These are phyloP conservation scores for Taphrina sp. DNA, from an alignment of 1,139 yeast species.

Conservation along the genomic window DNA sequence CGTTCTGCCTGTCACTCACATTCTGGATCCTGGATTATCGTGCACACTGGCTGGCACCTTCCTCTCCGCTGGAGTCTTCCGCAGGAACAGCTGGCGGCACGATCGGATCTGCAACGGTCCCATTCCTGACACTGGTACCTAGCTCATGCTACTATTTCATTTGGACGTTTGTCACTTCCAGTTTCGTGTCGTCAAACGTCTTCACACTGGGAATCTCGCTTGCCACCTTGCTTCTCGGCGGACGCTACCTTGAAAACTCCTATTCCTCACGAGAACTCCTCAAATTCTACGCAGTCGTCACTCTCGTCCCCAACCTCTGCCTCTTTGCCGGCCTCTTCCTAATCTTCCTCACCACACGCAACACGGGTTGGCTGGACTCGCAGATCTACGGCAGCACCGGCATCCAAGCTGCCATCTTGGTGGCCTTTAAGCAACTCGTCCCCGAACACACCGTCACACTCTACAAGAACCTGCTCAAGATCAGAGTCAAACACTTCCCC, in stretches of 20 bases:
- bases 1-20: slow-evolving; percentile 19
- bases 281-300: slow-evolving; percentile 57
- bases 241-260: slow-evolving; percentile 53
- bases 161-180: slow-evolving; percentile 71
- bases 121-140: slow-evolving; percentile 64
- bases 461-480: slow-evolving; percentile 60
- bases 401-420: slow-evolving; percentile 70
- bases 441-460: slow-evolving; percentile 82
- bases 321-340: slow-evolving; percentile 50
- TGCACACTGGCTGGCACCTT: no score
- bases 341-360: slow-evolving; percentile 40
- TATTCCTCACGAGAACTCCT: slow-evolving; percentile 64
- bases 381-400: slow-evolving; percentile 72
- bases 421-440: slow-evolving; percentile 80
- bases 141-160: slow-evolving; percentile 58
- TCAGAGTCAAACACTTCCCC: slow-evolving; percentile 69
- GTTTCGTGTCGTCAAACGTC: slow-evolving; percentile 66
- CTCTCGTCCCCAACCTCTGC: slow-evolving; percentile 59
- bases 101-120: not conserved
- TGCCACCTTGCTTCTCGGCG: slow-evolving; percentile 55
- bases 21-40: slow-evolving; percentile 19
- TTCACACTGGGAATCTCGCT: slow-evolving; percentile 53
- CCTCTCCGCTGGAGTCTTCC: no score
- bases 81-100: not conserved
- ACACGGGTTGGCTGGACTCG: slow-evolving; percentile 17